Evolutionary conservation across 208 protist species (phyloP).

Genomic region (Trichomonas vaginalis): DNA sequence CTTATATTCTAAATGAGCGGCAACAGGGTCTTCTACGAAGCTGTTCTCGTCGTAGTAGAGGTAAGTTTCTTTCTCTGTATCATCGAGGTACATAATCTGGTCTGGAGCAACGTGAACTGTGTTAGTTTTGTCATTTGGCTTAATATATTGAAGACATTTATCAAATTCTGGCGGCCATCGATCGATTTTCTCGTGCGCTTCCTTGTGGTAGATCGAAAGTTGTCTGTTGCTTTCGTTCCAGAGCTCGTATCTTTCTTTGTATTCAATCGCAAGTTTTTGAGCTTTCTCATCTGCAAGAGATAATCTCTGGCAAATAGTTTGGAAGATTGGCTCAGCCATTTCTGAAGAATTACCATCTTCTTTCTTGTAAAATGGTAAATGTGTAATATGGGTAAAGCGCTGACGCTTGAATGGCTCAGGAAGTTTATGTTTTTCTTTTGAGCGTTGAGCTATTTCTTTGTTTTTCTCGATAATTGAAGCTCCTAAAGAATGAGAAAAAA

Average conservation of each 20-base stretch:
- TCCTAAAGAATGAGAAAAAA: background rate
- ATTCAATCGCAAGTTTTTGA: background rate
- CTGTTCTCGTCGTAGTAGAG: background rate
- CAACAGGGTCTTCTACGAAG: background rate
- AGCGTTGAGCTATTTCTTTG: background rate
- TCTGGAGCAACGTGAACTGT: background rate
- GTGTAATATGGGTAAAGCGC: background rate
- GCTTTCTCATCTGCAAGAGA: background rate
- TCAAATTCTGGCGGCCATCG: background rate
- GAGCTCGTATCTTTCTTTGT: background rate
- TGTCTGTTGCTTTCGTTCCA: background rate
- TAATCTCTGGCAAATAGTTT: background rate
- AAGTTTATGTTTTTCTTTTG: background rate
- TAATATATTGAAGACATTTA: background rate
- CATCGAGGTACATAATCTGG: constrained; percentile 6
- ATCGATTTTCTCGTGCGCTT: background rate
- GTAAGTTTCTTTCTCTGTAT: background rate
- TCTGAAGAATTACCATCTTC: background rate
- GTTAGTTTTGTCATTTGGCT: background rate
- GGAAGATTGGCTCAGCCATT: background rate
- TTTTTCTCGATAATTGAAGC: background rate
- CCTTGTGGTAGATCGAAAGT: background rate
- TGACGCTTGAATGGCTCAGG: background rate
- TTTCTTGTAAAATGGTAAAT: background rate
- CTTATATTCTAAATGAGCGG: background rate